These are phyloP conservation scores for Heliosperma pusillum DNA, from an alignment of 148 eudicot genomes.

Conservation along the genomic window DNA sequence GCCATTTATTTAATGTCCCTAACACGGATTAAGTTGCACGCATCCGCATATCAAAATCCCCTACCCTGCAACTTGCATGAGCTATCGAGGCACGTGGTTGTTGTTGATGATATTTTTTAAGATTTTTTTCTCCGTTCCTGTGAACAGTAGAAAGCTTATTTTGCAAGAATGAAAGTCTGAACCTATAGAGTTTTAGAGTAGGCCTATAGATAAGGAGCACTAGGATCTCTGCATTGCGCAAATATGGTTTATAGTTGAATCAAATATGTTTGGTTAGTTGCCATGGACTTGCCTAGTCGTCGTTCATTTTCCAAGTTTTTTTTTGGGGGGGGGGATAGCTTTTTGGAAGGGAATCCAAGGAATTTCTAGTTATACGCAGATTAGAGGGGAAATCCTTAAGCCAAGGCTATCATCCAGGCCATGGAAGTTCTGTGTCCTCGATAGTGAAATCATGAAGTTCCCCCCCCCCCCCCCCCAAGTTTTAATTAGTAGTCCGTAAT, in stretches of 20 bases:
- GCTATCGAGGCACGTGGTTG: too few species aligned
- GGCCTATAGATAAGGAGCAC: not conserved
- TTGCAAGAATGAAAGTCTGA: not conserved
- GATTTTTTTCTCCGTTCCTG: not conserved
- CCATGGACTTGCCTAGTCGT: too few species aligned
- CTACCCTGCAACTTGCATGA: too few species aligned
- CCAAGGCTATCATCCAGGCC: not conserved
- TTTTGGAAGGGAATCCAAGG: not conserved
- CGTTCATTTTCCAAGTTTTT: not conserved
- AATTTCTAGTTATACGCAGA: not conserved
- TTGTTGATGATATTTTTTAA: not conserved
- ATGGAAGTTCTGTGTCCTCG: not conserved
- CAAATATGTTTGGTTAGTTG: not conserved
- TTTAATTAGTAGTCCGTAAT: not conserved
- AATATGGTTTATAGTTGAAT: not conserved
- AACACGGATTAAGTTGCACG: not conserved
- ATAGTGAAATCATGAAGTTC: not conserved
- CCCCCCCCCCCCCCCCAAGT: not conserved
- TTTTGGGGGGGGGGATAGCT: not conserved
- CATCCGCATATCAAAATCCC: not conserved
- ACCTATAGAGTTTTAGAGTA: not conserved
- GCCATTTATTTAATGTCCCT: not conserved
- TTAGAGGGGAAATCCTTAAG: not conserved
- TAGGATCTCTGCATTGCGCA: too few species aligned
- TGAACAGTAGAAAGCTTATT: not conserved